Percentiles rank a stretch among this genome's conserved stretches.
Conservation (phyloP, 176 grass and related monocot species). For the Bromus sterilis region DNA sequence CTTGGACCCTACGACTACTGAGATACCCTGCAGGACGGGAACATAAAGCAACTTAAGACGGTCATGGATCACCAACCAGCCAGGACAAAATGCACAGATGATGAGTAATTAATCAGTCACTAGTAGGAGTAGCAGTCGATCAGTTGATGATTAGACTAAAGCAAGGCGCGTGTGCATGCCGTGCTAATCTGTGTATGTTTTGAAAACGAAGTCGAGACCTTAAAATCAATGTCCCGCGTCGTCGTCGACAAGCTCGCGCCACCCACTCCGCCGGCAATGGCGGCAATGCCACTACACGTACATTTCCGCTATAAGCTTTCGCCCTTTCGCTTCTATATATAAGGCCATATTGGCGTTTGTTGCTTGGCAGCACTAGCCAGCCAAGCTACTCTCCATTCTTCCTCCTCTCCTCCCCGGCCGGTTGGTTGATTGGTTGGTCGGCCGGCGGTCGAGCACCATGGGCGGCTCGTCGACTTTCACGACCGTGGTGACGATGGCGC, state of each 20-base stretch:
- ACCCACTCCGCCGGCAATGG: not conserved
- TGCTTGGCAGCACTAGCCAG: not conserved
- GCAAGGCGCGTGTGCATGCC: not conserved
- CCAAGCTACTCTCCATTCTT: not conserved
- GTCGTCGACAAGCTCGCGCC: constrained; percentile 7
- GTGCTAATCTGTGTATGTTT: not conserved
- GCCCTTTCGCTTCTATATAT: not conserved
- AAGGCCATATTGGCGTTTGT: not conserved
- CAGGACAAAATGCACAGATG: not conserved
- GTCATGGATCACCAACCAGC: constrained; percentile 11
- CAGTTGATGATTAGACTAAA: not conserved
- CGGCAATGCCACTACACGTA: not conserved
- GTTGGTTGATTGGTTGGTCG: not conserved
- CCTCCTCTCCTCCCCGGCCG: not conserved
- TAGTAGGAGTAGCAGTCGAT: not conserved
- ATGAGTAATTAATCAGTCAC: not conserved
- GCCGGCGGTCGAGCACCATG: not conserved
- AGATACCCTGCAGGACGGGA: not conserved
- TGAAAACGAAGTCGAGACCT: not conserved
- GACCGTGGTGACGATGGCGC: not conserved
- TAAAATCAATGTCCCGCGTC: not conserved
- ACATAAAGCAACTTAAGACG: not conserved
- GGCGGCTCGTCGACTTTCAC: not conserved
- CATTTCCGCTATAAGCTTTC: not conserved
- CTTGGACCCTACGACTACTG: not conserved